Percentiles rank a stretch among this genome's conserved stretches.
Evolutionary conservation across 2,329 filamentous ascomycete species (phyloP).

Genomic region (Fonsecaea erecta): DNA sequence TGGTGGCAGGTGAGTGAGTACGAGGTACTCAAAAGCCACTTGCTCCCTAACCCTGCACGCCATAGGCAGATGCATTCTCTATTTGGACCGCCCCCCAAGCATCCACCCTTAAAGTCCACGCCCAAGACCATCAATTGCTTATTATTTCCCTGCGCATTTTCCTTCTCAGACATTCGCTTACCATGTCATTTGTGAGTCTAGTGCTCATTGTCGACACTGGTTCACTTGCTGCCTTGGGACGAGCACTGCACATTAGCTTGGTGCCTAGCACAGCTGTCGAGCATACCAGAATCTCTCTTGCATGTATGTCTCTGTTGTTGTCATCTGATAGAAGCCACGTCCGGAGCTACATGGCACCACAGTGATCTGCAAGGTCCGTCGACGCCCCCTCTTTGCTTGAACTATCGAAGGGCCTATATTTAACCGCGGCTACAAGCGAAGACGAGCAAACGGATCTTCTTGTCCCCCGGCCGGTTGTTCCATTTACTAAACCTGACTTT

Average conservation of each 20-base stretch:
- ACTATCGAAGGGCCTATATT: conserved; percentile 7
- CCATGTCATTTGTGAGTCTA: conserved; percentile 1
- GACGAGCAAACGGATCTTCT: neutral
- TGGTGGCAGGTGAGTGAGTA: neutral
- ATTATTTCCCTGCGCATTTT: conserved; percentile 16
- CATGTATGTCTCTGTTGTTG: neutral
- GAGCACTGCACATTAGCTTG: conserved; percentile 3
- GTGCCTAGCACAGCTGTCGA: conserved; percentile 4
- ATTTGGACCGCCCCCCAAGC: neutral
- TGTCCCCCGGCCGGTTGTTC: neutral
- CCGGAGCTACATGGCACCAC: conserved; percentile 6
- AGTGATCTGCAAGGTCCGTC: conserved; percentile 5
- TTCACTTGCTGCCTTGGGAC: conserved; percentile 1
- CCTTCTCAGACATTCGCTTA: conserved; percentile 13
- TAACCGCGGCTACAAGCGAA: conserved; percentile 10
- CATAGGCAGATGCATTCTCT: neutral
- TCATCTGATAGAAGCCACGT: neutral
- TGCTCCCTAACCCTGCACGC: neutral
- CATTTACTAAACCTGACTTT: neutral
- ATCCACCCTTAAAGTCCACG: neutral
- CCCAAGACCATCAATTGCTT: conserved; percentile 14
- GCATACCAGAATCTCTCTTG: conserved; percentile 4
- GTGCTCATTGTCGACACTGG: conserved; percentile 8
- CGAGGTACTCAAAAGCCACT: neutral
- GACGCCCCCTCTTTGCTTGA: neutral